phyloP scores from a whole-genome alignment of 352 stramenopile species.

The Globisporangium spinosum region DNA sequence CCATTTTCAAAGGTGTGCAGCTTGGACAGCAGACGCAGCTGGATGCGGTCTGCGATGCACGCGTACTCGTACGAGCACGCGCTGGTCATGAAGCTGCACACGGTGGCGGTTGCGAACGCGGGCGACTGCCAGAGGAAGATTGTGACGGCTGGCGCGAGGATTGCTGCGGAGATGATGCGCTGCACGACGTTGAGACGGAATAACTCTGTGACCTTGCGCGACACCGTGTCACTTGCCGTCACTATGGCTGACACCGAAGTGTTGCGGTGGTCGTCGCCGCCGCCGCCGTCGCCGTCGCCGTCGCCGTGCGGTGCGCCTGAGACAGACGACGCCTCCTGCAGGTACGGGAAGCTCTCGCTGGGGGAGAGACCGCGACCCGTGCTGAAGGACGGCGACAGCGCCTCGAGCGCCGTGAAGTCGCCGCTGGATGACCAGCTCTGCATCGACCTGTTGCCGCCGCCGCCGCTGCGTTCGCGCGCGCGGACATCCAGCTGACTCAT shows the following conservation, averaged over 20 bases:
- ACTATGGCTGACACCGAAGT: not conserved
- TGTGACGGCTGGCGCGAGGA: slow-evolving; percentile 62
- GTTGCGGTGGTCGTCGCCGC: not conserved
- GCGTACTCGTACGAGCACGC: slow-evolving; percentile 73
- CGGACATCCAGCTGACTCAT: not conserved
- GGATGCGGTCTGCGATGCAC: slow-evolving; percentile 67
- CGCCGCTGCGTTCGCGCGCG: not conserved
- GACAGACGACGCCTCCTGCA: slow-evolving; percentile 6
- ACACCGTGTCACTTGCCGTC: not conserved
- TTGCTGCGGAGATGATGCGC: slow-evolving; percentile 50
- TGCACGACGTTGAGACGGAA: slow-evolving; percentile 52
- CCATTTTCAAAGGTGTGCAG: slow-evolving; percentile 28
- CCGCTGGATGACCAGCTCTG: slow-evolving; percentile 6
- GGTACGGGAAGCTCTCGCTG: slow-evolving; percentile 18
- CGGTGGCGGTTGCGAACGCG: slow-evolving; percentile 55
- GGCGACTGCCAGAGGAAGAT: slow-evolving; percentile 76
- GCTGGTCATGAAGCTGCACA: slow-evolving; percentile 63
- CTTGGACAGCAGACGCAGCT: slow-evolving; percentile 37
- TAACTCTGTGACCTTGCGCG: slow-evolving; percentile 10
- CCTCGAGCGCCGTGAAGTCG: slow-evolving; percentile 1
- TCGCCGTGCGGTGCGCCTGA: not conserved
- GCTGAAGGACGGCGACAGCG: not conserved
- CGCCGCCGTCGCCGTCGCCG: not conserved
- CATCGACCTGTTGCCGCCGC: not conserved
- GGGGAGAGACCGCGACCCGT: not conserved